Conservation (phyloP, 495 filamentous ascomycete genomes). For the Pyronema domesticum region DNA sequence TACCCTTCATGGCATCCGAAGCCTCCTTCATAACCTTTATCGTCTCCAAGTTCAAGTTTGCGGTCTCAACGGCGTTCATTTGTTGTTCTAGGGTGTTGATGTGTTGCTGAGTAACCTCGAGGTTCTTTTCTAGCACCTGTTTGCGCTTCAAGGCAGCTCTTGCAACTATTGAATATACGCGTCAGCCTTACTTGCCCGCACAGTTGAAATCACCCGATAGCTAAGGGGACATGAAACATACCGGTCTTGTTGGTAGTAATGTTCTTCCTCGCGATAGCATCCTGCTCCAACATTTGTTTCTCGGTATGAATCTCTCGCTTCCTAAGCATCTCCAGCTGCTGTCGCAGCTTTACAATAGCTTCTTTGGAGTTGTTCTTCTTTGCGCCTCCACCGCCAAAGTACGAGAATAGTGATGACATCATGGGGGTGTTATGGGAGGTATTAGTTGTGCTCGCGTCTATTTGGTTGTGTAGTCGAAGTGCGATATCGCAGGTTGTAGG, state of each 20-base stretch:
- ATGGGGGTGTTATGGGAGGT: background rate
- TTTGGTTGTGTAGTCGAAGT: no score
- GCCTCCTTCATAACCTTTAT: constrained; percentile 79
- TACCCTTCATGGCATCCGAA: constrained; percentile 70
- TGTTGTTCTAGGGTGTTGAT: constrained; percentile 86
- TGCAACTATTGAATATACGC: constrained; percentile 41
- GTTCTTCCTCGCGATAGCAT: constrained; percentile 76
- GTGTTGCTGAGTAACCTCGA: constrained; percentile 76
- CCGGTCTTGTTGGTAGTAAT: constrained; percentile 50
- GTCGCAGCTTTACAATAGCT: constrained; percentile 74
- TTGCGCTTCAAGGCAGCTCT: constrained; percentile 86
- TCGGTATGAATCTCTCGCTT: constrained; percentile 88
- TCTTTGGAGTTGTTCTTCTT: constrained; percentile 90
- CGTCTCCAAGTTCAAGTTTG: constrained; percentile 97
- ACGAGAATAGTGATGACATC: constrained; percentile 20
- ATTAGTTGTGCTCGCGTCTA: background rate
- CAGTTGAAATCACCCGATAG: background rate
- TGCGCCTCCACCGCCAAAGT: constrained; percentile 69
- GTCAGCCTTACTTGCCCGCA: background rate
- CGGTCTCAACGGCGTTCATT: constrained; percentile 90
- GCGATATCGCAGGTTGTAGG: background rate
- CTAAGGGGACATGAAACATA: constrained; percentile 5
- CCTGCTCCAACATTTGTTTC: constrained; percentile 83
- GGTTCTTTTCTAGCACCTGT: constrained; percentile 77
- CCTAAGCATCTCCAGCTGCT: constrained; percentile 90